Evolutionary conservation across 2,329 filamentous ascomycete species (phyloP).

Genomic region (Colletotrichum acutatum): DNA sequence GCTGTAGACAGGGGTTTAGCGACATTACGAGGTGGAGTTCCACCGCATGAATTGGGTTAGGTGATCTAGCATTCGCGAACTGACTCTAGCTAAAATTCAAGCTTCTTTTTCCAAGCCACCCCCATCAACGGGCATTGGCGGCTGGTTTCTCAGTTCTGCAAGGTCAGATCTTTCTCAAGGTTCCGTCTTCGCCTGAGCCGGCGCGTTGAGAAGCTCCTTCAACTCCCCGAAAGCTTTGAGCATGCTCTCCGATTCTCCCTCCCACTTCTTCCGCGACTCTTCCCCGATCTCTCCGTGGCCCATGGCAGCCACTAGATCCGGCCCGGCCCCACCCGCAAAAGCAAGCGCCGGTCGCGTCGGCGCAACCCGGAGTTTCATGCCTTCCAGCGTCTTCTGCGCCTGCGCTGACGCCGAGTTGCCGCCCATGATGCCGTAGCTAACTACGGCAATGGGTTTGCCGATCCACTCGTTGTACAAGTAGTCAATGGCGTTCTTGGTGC

Average conservation of each 20-base stretch:
- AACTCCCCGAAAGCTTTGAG: conserved; percentile 41
- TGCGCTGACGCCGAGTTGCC: conserved; percentile 44
- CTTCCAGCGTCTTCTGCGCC: conserved; percentile 41
- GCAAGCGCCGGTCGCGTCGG: conserved; percentile 44
- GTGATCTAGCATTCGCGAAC: not conserved
- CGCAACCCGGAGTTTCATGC: conserved; percentile 45
- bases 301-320: conserved; percentile 38
- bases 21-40: conserved; percentile 19
- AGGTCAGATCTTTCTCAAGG: not conserved
- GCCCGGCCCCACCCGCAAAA: conserved; percentile 39
- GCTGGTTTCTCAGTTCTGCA: not conserved
- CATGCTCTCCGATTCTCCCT: conserved; percentile 34
- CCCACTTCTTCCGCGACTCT: conserved; percentile 39
- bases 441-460: conserved; percentile 63
- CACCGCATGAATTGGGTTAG: not conserved
- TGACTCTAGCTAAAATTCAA: not conserved
- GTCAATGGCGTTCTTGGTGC: conserved; percentile 71
- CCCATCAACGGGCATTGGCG: too few relatives aligned
- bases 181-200: not conserved
- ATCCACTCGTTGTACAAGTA: conserved; percentile 69
- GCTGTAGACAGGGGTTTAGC: conserved; percentile 13
- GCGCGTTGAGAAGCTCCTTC: conserved; percentile 39
- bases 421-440: conserved; percentile 64
- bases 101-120: not conserved
- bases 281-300: conserved; percentile 39